Evolutionary conservation across 176 grass and related monocot species (phyloP), one percentile per base, ranked within the genome.

Genomic region (Raddia distichophylla): DNA sequence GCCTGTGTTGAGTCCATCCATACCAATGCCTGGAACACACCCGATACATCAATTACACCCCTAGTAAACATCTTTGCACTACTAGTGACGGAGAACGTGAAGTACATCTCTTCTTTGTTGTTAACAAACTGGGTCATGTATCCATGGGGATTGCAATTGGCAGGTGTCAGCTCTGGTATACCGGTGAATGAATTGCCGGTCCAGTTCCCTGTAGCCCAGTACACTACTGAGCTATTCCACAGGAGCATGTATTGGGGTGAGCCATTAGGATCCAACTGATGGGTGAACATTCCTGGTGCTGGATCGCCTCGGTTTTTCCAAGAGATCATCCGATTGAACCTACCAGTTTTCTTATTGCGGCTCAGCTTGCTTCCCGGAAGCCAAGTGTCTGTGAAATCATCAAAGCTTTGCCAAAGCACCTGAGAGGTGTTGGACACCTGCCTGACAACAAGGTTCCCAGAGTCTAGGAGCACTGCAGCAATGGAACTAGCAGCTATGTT

Each of bases 241-340:
- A 55, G 6, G 7, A 82, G 53, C 3, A 90, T 10, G 8, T 86
- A 86, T 35, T 85, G 79, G 10, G 37, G 17, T 22, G 78, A 66
- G 8, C 77, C 87, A 8, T 52, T 73, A 0, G 88, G 79, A 46
- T 90, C 88, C 10, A 86, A 8, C 37, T 73, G n/a, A 56, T 82
- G 10, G 40, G 82, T 77, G 71, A 89, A 89, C 16, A 77, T 8
- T 34, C 87, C 87, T 1, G 77, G 48, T 11, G 87, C 32, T 49
- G 87, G 87, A 49, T 89, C 78, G 44, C 57, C 64, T 13, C 2
- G 19, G 73, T 85, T 62, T 68, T 85, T 89, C 87, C 87, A 89
- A 53, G 71, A 53, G 19, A 74, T 66, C 52, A 89, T 54, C 0
- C 5, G 77, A 42, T 60, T 76, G 64, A 58, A 14, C 2, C 22